A percentile compares a stretch with the other conserved stretches of the same genome.
Evolutionary conservation across 1,139 yeast species (phyloP).

Genomic region (Hemisphaericaspora xylofermentans): DNA sequence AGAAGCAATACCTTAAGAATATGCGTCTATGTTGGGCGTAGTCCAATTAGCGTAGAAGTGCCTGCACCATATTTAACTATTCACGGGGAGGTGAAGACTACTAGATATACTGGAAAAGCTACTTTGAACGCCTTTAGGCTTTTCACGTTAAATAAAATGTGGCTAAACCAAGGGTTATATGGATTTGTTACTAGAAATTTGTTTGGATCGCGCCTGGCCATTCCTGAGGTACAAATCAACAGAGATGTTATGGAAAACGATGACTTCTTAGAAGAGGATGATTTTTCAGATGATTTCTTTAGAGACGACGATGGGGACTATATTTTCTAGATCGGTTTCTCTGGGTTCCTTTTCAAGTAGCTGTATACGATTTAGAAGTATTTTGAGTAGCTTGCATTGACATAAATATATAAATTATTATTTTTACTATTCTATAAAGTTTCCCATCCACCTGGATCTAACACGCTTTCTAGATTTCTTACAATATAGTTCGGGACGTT

Average conservation of each 20-base stretch:
- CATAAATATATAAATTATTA: slow-evolving; percentile 4
- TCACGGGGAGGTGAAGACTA: slow-evolving; percentile 70
- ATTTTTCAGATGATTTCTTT: slow-evolving; percentile 15
- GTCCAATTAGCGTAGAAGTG: slow-evolving; percentile 31
- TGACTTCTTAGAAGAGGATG: slow-evolving; percentile 15
- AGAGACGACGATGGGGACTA: slow-evolving; percentile 19
- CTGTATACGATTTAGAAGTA: not conserved
- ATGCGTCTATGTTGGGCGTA: slow-evolving; percentile 30
- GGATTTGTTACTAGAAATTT: slow-evolving; percentile 36
- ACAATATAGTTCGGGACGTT: slow-evolving; percentile 77
- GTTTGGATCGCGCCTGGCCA: slow-evolving; percentile 23
- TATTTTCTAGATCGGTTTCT: slow-evolving; percentile 1
- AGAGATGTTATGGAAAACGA: slow-evolving; percentile 19
- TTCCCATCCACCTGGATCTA: slow-evolving; percentile 96
- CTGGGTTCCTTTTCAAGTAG: too few relatives aligned
- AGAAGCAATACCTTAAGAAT: slow-evolving; percentile 35
- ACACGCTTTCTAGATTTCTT: slow-evolving; percentile 70
- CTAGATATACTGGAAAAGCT: slow-evolving; percentile 53
- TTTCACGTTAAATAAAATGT: slow-evolving; percentile 52
- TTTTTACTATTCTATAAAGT: slow-evolving; percentile 52
- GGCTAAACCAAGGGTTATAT: slow-evolving; percentile 56
- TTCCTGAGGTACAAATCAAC: slow-evolving; percentile 12
- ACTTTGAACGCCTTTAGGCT: slow-evolving; percentile 52
- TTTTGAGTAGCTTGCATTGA: slow-evolving; percentile 13
- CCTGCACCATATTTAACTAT: slow-evolving; percentile 69